Base-by-base conservation (phyloP, 2,329 filamentous ascomycete species). In the Botrytis tulipae region DNA sequence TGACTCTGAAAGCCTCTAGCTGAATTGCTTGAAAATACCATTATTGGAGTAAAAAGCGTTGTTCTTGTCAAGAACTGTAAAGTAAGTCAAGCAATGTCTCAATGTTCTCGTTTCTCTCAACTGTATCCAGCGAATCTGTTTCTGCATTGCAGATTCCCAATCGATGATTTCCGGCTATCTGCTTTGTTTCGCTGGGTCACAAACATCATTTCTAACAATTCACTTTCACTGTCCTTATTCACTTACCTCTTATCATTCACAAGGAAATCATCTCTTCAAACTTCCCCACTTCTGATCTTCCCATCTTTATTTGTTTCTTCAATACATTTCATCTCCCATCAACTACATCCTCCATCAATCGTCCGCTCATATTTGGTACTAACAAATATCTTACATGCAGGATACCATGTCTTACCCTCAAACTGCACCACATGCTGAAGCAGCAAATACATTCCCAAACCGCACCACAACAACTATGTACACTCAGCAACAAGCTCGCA, bases 361-460 rank as follows among this genome's bases (percentile, higher is more conserved):
- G 35, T 73, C 57, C 40, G 60, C 59, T 32, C 32, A 69, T 69
- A 73, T 61, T 61, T 32, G 29, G 51, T 70, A 74, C 74, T 78
- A 69, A 78, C 74, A 75, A 22, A 69, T 46, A 51, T 70, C n/a
- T 48, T 69, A 44, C 37, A 18, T 68, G 12, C 60, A 80, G 80
- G 77, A 76, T 76, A 78, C 77, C 78, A 82, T 82, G 80, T 79
- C 80, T 79, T 81, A 80, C 75, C 79, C 81, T 73, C 80, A 81
- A 76, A 77, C 78, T 70, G 70, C 78, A 65, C 76, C 74, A 68
- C 75, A 76, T 22, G 46, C 71, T 65, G 66, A 77, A 61, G 80
- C 80, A 70, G 77, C 69, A 62, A 75, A 74, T 71, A 48, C 77
- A 75, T 76, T 77, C 75, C 73, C 76, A 74, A 75, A 77, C 76